phyloP scores from a whole-genome alignment of 805 yeast species.

The Spathaspora boniae region DNA sequence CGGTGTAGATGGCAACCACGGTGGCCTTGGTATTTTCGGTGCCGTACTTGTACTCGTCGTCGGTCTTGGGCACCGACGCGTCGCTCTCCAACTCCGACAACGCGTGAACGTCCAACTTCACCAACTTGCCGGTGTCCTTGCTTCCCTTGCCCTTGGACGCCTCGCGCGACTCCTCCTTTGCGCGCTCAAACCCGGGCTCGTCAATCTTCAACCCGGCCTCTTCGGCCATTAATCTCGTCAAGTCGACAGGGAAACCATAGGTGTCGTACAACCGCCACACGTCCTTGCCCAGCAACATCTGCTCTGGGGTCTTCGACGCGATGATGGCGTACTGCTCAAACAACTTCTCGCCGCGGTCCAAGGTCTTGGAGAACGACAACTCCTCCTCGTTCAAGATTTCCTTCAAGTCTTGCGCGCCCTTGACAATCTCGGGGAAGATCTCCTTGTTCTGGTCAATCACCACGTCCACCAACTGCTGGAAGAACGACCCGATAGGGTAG shows the following conservation, averaged over 20 bases:
- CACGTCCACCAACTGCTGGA: constrained; percentile 89
- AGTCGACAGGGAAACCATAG: constrained; percentile 98
- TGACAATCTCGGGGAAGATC: constrained; percentile 87
- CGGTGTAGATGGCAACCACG: constrained; percentile 69
- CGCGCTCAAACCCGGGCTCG: constrained; percentile 87
- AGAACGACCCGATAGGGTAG: constrained; percentile 92
- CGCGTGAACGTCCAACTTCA: constrained; percentile 90
- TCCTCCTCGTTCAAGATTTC: constrained; percentile 97
- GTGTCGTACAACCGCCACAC: constrained; percentile 99
- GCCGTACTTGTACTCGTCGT: constrained; percentile 78
- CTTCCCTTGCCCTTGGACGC: constrained; percentile 90
- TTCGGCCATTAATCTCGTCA: constrained; percentile 97
- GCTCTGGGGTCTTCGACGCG: constrained; percentile 72
- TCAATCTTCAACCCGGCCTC: constrained; percentile 93
- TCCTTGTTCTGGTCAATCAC: constrained; percentile 83
- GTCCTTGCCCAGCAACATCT: constrained; percentile 83
- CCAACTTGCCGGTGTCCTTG: constrained; percentile 48
- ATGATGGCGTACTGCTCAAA: constrained; percentile 89
- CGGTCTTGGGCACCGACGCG: constrained; percentile 67
- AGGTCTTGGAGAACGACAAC: constrained; percentile 87
- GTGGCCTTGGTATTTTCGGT: constrained; percentile 64
- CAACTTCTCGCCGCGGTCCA: constrained; percentile 96
- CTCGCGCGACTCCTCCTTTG: constrained; percentile 84
- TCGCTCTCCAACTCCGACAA: constrained; percentile 65
- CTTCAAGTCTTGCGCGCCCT: constrained; percentile 67